These are phyloP conservation scores for Colletotrichum eleusines DNA, from an alignment of 2,329 filamentous ascomycete genomes.

Conservation along the genomic window DNA sequence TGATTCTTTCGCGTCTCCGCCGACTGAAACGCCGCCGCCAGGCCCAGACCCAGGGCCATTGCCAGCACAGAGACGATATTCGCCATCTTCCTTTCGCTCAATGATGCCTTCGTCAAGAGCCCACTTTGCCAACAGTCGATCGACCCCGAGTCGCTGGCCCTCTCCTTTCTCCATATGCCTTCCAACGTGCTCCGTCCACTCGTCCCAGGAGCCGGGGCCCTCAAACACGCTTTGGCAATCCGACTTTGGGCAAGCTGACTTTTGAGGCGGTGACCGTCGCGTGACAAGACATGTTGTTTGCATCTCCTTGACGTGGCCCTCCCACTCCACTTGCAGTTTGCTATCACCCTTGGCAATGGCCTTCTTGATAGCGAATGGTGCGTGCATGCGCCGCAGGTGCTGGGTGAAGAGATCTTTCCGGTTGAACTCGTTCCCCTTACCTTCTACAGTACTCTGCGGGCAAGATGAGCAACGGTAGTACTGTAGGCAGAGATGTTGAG, in stretches of 20 bases:
- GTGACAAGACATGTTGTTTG: slow-evolving; percentile 79
- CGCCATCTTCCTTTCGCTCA: slow-evolving; percentile 66
- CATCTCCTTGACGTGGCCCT: slow-evolving; percentile 75
- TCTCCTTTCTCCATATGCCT: slow-evolving; percentile 86
- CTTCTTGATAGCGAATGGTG: slow-evolving; percentile 73
- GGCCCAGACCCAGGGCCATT: slow-evolving; percentile 45
- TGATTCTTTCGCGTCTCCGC: slow-evolving; percentile 42
- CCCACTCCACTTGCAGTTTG: slow-evolving; percentile 73
- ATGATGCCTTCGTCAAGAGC: slow-evolving; percentile 74
- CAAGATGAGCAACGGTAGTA: slow-evolving; percentile 75
- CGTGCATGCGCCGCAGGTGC: slow-evolving; percentile 94
- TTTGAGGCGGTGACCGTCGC: slow-evolving; percentile 76
- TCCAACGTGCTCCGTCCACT: slow-evolving; percentile 92
- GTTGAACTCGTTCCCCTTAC: slow-evolving; percentile 82
- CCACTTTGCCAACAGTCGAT: slow-evolving; percentile 70
- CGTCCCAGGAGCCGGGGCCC: slow-evolving; percentile 83
- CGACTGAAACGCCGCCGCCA: slow-evolving; percentile 15
- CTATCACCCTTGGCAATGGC: slow-evolving; percentile 68
- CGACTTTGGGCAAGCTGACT: slow-evolving; percentile 76
- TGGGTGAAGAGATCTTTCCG: slow-evolving; percentile 97
- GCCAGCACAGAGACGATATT: slow-evolving; percentile 66
- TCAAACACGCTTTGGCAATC: slow-evolving; percentile 80
- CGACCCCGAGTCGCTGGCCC: slow-evolving; percentile 67
- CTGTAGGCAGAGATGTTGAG: slow-evolving; percentile 83
- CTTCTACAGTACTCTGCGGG: slow-evolving; percentile 64